Evolutionary conservation across 2,329 filamentous ascomycete species (phyloP), one percentile per base, ranked within the genome.

Genomic region (Teratosphaeria zuluensis): DNA sequence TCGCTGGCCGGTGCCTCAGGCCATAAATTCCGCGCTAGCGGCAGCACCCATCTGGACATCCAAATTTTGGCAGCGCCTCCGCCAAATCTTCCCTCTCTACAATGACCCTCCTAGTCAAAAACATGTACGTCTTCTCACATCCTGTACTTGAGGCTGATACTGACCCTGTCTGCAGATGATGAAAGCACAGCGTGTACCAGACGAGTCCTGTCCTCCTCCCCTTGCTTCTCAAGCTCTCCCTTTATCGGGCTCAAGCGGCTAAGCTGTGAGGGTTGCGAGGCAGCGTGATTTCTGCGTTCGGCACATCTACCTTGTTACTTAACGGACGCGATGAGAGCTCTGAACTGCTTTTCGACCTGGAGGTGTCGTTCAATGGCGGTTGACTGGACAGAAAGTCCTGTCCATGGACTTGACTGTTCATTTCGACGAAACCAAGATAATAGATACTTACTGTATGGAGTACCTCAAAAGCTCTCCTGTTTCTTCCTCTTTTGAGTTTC

Each of bases 91-190:
- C 77, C 80, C 75, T 81, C 81, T 73, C 73, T 71, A 76, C 85
- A 82, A 87, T 85, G 83, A 92, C 92, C 90, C 95, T 96, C 92
- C 91, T 90, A 89, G 92, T 96, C 95, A 95, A 95, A 88, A 86
- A 87, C 84, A 90, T 80, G 92, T 96, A 81, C 84, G 91, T 84
- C 28, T 28, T n/a, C 31, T 24, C 54, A 16, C 32, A 30, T 28
- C 53, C 33, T 16, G n/a, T 9, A 46, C 30, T 35, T 38, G 59
- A 66, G 96, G 90, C 94, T 31, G 31, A 16, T 6, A 46, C 51
- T 59, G 38, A 56, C 32, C 38, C 6, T 67, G 9, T 54, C 19
- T 14, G 8, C 33, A 96, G 91, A 95, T 97, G 92, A 99, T 97
- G 94, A 99, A 95, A 96, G 89, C 89, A 84, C 86, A 87, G 89